Evolutionary conservation across 2,329 filamentous ascomycete genomes (phyloP).

Genomic region (Pyrenophora tritici-repentis): DNA sequence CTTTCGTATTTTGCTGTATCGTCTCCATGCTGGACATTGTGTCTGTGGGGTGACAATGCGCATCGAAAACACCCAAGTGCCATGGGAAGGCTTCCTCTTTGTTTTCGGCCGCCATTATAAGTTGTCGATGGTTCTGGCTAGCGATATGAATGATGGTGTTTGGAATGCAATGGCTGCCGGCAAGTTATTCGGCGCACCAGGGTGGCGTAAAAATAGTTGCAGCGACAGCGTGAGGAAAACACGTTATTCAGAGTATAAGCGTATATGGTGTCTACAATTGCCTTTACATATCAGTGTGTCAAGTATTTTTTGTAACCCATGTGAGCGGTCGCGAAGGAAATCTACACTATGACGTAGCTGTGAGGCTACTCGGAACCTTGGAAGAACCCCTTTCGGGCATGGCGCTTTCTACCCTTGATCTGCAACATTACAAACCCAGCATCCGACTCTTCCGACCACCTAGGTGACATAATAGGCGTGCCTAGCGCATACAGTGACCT

Average conservation of each 20-base stretch:
- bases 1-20: slow-evolving; percentile 69
- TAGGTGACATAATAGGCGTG: too few relatives aligned
- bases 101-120: slow-evolving; percentile 3
- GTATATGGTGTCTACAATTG: too few relatives aligned
- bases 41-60: slow-evolving; percentile 85
- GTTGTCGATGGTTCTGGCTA: too few relatives aligned
- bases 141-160: too few relatives aligned
- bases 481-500: too few relatives aligned
- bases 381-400: slow-evolving; percentile 2
- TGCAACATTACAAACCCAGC: neutral
- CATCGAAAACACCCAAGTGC: slow-evolving; percentile 73
- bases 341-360: slow-evolving; percentile 14
- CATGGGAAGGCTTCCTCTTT: slow-evolving; percentile 61
- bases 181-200: neutral
- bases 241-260: too few relatives aligned
- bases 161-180: too few relatives aligned
- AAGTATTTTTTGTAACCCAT: too few relatives aligned
- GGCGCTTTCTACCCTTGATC: slow-evolving; percentile 1
- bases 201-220: too few relatives aligned
- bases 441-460: neutral
- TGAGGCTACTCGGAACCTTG: slow-evolving; percentile 3
- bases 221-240: too few relatives aligned
- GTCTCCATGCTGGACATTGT: slow-evolving; percentile 65
- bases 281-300: too few relatives aligned
- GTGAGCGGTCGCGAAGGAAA: slow-evolving; percentile 1